Evolutionary conservation across 1,284 basidiomycete genomes (phyloP).

Genomic region (Baeospora myosura): DNA sequence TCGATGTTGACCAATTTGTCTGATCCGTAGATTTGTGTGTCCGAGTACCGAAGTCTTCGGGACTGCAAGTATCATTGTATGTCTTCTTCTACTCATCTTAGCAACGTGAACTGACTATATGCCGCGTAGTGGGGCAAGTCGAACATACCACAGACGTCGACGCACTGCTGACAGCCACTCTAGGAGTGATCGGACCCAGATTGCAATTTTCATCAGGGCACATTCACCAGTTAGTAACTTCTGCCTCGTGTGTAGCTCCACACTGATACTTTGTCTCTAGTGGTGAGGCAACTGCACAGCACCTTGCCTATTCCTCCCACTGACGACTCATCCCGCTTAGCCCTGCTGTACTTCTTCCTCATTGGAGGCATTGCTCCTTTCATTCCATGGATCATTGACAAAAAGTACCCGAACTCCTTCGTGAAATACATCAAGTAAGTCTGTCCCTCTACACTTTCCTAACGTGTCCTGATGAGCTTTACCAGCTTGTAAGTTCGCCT

Average conservation of each 20-base stretch:
- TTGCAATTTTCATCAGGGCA: constrained; percentile 28
- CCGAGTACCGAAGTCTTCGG: constrained; percentile 34
- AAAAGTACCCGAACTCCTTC: constrained; percentile 36
- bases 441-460: constrained; percentile 26
- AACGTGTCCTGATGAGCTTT: neutral
- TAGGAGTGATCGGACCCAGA: constrained; percentile 29
- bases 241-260: neutral
- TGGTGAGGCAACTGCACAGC: neutral
- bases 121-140: constrained; percentile 1
- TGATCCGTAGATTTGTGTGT: constrained; percentile 32
- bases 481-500: neutral
- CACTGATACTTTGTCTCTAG: neutral
- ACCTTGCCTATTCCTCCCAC: too few relatives aligned
- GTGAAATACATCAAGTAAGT: constrained; percentile 42
- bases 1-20: constrained; percentile 9
- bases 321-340: too few relatives aligned
- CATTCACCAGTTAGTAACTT: constrained; percentile 28
- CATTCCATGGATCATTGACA: constrained; percentile 32
- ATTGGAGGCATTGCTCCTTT: constrained; percentile 37
- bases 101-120: neutral
- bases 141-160: neutral
- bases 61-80: constrained; percentile 23
- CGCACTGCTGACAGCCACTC: neutral
- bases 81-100: constrained; percentile 5
- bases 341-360: constrained; percentile 40